These are phyloP conservation scores for Anacardium occidentale DNA, from an alignment of 345 rosid genomes.

Conservation along the genomic window DNA sequence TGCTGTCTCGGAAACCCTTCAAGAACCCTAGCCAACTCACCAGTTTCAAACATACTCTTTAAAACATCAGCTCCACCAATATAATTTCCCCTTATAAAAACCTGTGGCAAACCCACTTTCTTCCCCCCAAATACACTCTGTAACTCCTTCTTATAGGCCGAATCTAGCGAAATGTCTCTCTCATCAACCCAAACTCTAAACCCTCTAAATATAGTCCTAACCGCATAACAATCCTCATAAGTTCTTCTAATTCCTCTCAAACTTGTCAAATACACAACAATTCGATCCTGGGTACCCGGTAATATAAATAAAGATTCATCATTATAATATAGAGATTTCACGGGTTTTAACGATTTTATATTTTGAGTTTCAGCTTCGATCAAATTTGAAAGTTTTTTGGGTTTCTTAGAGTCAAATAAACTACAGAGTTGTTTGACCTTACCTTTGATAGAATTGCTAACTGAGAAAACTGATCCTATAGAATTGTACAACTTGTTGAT, in stretches of 20 bases:
- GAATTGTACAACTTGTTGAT: constrained; percentile 52
- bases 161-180: constrained; percentile 88
- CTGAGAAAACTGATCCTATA: constrained; percentile 37
- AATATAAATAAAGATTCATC: constrained; percentile 39
- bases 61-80: constrained; percentile 84
- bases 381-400: constrained; percentile 28
- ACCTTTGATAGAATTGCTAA: constrained; percentile 50
- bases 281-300: constrained; percentile 81
- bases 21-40: constrained; percentile 72
- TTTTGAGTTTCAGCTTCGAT: constrained; percentile 19
- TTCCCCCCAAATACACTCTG: constrained; percentile 60
- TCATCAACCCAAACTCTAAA: constrained; percentile 91
- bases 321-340: not conserved
- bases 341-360: not conserved
- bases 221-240: constrained; percentile 87
- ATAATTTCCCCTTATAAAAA: constrained; percentile 68
- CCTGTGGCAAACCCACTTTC: constrained; percentile 68
- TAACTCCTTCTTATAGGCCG: constrained; percentile 73
- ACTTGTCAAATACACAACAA: constrained; percentile 86
- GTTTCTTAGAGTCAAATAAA: constrained; percentile 50
- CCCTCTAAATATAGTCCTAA: constrained; percentile 80
- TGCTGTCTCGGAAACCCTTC: constrained; percentile 57
- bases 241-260: constrained; percentile 87
- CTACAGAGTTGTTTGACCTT: constrained; percentile 66
- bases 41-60: constrained; percentile 75